Evolutionary conservation across 306 rosid species (phyloP).

Genomic region (Quercus mongolica): DNA sequence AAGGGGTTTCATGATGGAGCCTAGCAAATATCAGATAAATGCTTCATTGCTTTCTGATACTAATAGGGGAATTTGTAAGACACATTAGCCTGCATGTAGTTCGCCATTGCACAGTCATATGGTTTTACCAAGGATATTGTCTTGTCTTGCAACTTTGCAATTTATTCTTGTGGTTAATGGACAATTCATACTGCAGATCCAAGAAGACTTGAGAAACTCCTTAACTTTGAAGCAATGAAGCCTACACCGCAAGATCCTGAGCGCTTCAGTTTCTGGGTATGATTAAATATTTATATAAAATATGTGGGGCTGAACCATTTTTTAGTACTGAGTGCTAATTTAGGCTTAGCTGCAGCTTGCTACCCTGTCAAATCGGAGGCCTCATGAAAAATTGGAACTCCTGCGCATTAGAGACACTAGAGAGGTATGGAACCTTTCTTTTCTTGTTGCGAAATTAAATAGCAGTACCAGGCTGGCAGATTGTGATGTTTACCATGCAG

Average conservation of each 20-base stretch:
- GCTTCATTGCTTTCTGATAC: neutral
- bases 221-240: constrained; percentile 72
- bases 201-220: constrained; percentile 72
- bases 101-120: neutral
- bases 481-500: neutral
- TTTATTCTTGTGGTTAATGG: constrained; percentile 1
- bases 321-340: constrained; percentile 12
- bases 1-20: neutral
- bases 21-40: neutral
- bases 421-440: constrained; percentile 54
- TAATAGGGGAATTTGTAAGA: neutral
- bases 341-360: constrained; percentile 53
- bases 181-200: constrained; percentile 46
- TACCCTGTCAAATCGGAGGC: constrained; percentile 75
- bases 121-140: neutral
- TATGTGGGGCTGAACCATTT: neutral
- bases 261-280: constrained; percentile 94
- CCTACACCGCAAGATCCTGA: constrained; percentile 80
- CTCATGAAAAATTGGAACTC: constrained; percentile 79
- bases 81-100: neutral
- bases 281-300: constrained; percentile 1
- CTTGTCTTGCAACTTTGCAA: constrained; percentile 5
- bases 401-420: constrained; percentile 68
- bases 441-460: neutral
- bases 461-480: neutral